Conservation (phyloP, 2,329 filamentous ascomycete species). For the Fusarium continuum region DNA sequence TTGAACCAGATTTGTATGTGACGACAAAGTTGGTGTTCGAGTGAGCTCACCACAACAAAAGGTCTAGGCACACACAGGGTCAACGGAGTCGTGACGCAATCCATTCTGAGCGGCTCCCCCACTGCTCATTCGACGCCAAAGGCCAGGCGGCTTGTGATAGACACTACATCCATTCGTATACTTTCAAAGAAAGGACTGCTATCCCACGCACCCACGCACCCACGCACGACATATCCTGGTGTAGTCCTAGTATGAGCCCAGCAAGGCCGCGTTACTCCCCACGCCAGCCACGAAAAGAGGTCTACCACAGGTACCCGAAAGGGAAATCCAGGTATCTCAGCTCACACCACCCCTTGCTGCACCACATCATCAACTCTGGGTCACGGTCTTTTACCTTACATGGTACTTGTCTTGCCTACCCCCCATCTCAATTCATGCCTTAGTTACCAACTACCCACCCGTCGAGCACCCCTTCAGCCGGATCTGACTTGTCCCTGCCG, state of each 20-base stretch:
- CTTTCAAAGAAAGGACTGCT: constrained; percentile 23
- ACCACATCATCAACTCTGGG: constrained; percentile 26
- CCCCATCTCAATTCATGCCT: constrained; percentile 16
- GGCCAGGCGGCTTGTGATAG: constrained; percentile 8
- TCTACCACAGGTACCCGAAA: constrained; percentile 31
- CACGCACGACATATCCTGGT: constrained; percentile 25
- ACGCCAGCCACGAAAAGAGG: constrained; percentile 28
- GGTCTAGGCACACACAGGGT: neutral
- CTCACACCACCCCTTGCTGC: constrained; percentile 32
- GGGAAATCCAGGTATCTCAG: constrained; percentile 22
- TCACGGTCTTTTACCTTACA: constrained; percentile 8
- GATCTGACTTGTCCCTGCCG: constrained; percentile 35
- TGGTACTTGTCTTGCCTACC: constrained; percentile 25
- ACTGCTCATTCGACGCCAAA: constrained; percentile 22
- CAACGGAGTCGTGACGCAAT: constrained; percentile 41
- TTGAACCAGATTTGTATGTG: constrained; percentile 1
- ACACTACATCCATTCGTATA: neutral
- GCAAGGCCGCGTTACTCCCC: constrained; percentile 29
- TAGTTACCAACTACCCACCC: constrained; percentile 24
- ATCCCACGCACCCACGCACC: constrained; percentile 32
- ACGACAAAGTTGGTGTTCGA: constrained; percentile 12
- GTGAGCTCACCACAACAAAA: constrained; percentile 6
- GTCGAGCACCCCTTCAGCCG: constrained; percentile 15
- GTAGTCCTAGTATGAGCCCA: constrained; percentile 14
- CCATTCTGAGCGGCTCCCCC: constrained; percentile 8